Base-by-base conservation (phyloP, 1,284 basidiomycete genomes). In the Afroboletus lepidellus region DNA sequence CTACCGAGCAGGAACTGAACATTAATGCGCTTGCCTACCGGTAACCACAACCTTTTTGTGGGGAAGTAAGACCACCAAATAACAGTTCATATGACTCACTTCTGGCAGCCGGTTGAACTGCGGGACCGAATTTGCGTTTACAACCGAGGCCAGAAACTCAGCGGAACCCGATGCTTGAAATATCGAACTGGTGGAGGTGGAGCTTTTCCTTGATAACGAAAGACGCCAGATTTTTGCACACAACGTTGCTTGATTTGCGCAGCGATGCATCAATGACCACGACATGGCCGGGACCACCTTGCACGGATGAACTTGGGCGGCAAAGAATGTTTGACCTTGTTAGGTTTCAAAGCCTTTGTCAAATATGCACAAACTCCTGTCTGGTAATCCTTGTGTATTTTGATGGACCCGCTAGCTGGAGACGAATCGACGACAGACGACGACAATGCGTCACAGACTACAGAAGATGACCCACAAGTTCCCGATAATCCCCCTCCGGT, bases 341-440 rank as follows among this genome's bases (percentile, higher is more conserved):
- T 61, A 48, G 8, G 44, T 61, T 27, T 46, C 38, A 55, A 64
- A 48, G 62, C 50, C 50, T 41, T 59, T 55, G 55, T 51, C 47
- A 66, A 65, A 63, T 33, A 58, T 4, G 24, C 29, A 7, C 48
- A 66, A 54, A 66, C 62, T 56, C 62, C n/a, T n/a, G 46, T 66
- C 56, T 45, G 7, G 8, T 30, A 32, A 8, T 9, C 9, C n/a
- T 9, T 45, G 25, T 29, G n/a, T 25, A 24, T 34, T 30, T 41
- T 21, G 20, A 69, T 67, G 62, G 64, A 72, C 36, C 61, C 69
- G 15, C 57, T 54, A 30, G 72, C 72, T 58, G 76, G 70, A 68
- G 85, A 87, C 55, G 84, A 85, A 54, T 87, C 86, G 6, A 84
- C 87, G 0, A 85, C 84, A 6, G 87, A 89, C 60, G 87, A 90